Conservation (phyloP, 2,329 filamentous ascomycete species). For the Penicillium sp. region DNA sequence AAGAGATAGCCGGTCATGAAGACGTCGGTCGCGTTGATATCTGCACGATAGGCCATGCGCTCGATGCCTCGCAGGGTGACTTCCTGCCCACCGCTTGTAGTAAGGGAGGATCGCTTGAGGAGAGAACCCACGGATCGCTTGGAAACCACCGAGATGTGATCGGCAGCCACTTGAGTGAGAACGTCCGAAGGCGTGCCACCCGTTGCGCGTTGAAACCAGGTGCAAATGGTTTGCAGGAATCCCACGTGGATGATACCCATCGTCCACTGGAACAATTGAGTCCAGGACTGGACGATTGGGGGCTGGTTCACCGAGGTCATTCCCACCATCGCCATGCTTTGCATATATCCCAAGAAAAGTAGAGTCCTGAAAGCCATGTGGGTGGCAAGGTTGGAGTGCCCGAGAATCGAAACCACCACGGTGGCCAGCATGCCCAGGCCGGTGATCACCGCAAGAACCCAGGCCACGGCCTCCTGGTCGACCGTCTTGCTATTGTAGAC, state of each 20-base stretch:
- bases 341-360: constrained; percentile 89
- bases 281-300: constrained; percentile 88
- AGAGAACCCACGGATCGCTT: constrained; percentile 43
- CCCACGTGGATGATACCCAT: constrained; percentile 86
- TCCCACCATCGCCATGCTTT: constrained; percentile 86
- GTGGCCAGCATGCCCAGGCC: constrained; percentile 79
- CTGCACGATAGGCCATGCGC: constrained; percentile 79
- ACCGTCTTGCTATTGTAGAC: constrained; percentile 53
- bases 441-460: constrained; percentile 83
- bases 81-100: constrained; percentile 35
- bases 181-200: constrained; percentile 73
- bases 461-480: constrained; percentile 81
- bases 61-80: constrained; percentile 75
- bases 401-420: constrained; percentile 81
- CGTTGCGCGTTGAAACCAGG: constrained; percentile 93
- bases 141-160: constrained; percentile 78
- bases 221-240: constrained; percentile 83
- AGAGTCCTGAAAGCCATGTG: constrained; percentile 91
- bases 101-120: constrained; percentile 32
- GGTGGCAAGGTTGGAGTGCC: constrained; percentile 88
- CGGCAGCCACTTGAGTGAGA: constrained; percentile 61
- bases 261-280: constrained; percentile 96
- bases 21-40: constrained; percentile 84
- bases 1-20: constrained; percentile 90
- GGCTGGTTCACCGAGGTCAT: constrained; percentile 77